Evolutionary conservation across 2,329 filamentous ascomycete species (phyloP), one percentile per base, ranked within the genome.

Genomic region (Fusarium domesticum): DNA sequence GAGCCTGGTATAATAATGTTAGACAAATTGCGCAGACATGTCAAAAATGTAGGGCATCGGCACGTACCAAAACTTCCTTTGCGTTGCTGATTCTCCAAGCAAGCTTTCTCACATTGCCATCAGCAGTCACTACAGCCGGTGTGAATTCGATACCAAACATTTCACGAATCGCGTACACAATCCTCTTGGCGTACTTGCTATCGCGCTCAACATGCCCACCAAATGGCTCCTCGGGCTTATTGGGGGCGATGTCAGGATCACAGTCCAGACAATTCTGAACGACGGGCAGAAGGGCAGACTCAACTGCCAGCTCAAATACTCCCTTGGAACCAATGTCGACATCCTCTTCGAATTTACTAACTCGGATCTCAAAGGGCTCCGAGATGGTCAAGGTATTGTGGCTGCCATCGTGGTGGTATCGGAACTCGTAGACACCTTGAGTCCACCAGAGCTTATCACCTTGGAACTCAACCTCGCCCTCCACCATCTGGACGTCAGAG

Each of bases 141-240:
- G 93, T 89, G 63, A 98, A 91, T 65, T 98, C 93, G 48, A 98
- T 87, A 39, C 91, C 93, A 65, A 98, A 95, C 90, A 96, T 96
- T 64, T 95, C 87, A 52, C 88, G 86, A 19, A 98, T 89, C 5
- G 91, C 93, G 66, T 95, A 97, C 1, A 97, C 91, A 10, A 97
- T 87, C 33, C 93, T 75, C 67, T 84, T 88, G 1, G 92, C 86
- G 59, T 90, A 97, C 67, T 95, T 96, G 51, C 85, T 81, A 55
- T 96, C 87, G 18, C 90, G 76, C 61, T 96, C 90, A 2, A 96
- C 87, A 32, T 91, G 75, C 37, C 81, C 82, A 1, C 93, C 93
- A 64, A 96, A 98, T 3, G 81, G 73, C 63, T 97, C 92, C 8
- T 92, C 85, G 0, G 82, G 75, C 3, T 80, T 85, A 44, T 80